These are phyloP conservation scores for Pichia norvegensis DNA, from an alignment of 1,139 yeast species.

Conservation along the genomic window DNA sequence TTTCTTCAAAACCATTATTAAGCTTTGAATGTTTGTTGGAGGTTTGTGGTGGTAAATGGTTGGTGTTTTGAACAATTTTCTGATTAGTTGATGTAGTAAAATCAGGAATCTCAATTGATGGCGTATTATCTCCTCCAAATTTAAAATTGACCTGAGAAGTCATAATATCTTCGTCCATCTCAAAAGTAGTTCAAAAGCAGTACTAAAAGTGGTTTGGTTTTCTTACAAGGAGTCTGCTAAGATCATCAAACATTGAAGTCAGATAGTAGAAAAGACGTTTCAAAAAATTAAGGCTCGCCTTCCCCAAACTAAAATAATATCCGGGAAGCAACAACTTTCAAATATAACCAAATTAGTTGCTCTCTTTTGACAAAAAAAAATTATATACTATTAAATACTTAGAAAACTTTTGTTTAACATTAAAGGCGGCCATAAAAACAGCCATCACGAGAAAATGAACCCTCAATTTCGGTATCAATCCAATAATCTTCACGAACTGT, in stretches of 20 bases:
- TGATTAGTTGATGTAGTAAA: background rate
- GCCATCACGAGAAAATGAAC: conserved; percentile 66
- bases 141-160: background rate
- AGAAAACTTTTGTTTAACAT: background rate
- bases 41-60: background rate
- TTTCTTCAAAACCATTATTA: background rate
- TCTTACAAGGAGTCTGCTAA: background rate
- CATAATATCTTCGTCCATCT: background rate
- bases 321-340: no score
- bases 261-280: background rate
- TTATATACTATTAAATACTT: background rate
- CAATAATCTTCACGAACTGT: conserved; percentile 43
- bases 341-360: no score
- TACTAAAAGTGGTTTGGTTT: background rate
- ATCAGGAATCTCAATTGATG: conserved; percentile 8
- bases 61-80: background rate
- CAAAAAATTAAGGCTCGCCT: background rate
- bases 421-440: conserved; percentile 41
- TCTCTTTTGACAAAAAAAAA: no score
- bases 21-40: background rate
- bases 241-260: no score
- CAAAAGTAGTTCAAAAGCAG: background rate
- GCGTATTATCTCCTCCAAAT: background rate
- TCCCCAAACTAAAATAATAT: no score
- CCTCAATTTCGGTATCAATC: conserved; percentile 43